Evolutionary conservation across 139 green algal genomes (phyloP), one percentile per base, ranked within the genome.

Genomic region (Axilococcus clingmanii): DNA sequence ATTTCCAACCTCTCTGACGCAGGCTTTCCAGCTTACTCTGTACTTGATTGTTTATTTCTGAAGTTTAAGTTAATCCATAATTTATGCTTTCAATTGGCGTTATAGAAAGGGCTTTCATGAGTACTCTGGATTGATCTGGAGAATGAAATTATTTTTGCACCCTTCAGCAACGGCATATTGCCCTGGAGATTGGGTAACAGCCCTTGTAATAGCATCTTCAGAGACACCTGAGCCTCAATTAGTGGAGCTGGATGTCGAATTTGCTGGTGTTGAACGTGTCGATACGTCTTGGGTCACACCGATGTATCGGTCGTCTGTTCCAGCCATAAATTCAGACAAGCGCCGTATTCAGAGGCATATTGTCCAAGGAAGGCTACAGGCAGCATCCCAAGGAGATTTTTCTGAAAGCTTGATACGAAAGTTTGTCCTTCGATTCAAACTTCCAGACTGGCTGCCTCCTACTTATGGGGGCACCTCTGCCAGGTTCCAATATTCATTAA

Each of bases 391-490:
- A 47, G 55, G 50, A 34, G 51, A 29, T 5, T 50, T 72, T 34
- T 25, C 19, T 16, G 50, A 63, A 29, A 17, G 35, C 14, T 48
- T 3, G 11, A 17, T 52, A 25, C 40, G 59, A 0, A 40, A 43
- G 5, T 72, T 72, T 41, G 24, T 71, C 7, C 12, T 72, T 22
- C 23, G 60, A 48, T 72, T 77, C 29, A 56, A 49, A 9, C 32
- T 83, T 44, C 75, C 75, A 2, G 33, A 46, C 2, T 52, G 32
- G 28, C 56, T 83, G 25, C 73, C 75, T 1, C 75, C 75, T 6
- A 74, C 59, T 17, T 83, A 77, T 49, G 40, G 52, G 7, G 75
- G 75, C 22, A 72, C 55, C 17, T 63, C 68, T 4, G 68, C 66
- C 24, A 51, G 60, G 0, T 76, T 66, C 37, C 32, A 46, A 17